Base-by-base conservation (phyloP, 1,284 basidiomycete species). In the Coniferiporia weirii region DNA sequence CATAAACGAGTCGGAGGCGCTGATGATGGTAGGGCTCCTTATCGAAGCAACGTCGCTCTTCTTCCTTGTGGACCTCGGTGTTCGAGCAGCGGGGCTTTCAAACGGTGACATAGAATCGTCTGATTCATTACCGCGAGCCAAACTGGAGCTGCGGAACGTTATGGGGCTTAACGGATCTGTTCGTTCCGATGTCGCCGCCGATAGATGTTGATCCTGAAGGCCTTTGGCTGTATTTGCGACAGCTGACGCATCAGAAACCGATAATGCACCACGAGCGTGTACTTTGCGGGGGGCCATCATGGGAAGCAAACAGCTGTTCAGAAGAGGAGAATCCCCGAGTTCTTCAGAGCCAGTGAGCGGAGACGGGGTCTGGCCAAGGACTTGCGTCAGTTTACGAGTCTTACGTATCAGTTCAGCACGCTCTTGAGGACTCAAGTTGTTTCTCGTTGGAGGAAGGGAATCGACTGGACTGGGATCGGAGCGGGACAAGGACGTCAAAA, bases 311-410 rank as follows among this genome's bases (percentile, higher is more conserved):
- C 52, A 66, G 20, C 53, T 73, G 43, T 64, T 72, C 4, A 57
- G 57, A 12, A 45, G 8, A 7, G 65, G 68, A 4, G 57, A 64
- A 51, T 65, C 70, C 38, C 67, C 65, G 17, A 56, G n/a, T 7
- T 76, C 74, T 51, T 71, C 69, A 10, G 70, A 64, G 2, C 67
- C 63, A 27, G 73, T 64, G 4, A 38, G 75, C 72, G 17, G 69
- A 69, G 34, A 74, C 78, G 85, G 85, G 0, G 77, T 79, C 69
- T 83, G 78, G 27, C 92, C 92, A 53, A 94, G 84, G 17, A 93
- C 72, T 65, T 87, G 84, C 27, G 89, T 81, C 45, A 94, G 78
- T 71, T 94, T 94, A 66, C 85, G 82, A 35, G 84, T 82, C 64
- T 86, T 85, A 54, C 83, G 78, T 22, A 93, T 74, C 54, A 89